Evolutionary conservation across 805 yeast genomes (phyloP), one percentile per base, ranked within the genome.

Genomic region (Yamadazyma laniorum): DNA sequence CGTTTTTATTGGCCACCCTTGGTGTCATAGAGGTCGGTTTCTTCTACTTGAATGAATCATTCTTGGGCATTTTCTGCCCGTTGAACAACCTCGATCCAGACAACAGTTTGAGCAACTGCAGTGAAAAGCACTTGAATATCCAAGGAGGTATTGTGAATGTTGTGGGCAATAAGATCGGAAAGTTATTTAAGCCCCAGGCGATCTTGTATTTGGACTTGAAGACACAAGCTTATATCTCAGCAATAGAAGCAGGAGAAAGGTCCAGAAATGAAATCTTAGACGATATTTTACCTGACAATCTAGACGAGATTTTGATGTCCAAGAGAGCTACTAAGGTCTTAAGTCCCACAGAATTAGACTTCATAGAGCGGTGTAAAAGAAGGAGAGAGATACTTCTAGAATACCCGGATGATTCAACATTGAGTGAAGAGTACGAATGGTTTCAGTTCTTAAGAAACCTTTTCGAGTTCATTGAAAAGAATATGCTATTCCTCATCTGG

Each of bases 151-250:
- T 61, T 18, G 62, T 52, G 32, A 55, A 56, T 18, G 47, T 56
- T n/a, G 59, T 62, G 21, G 71, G 71, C 6, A 72, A 63, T 18
- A 59, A 53, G 28, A 67, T 65, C 11, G 74, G 88, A 4, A 77
- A 81, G 49, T 65, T 93, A 29, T 65, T 88, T 42, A 89, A 89
- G 56, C 77, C 85, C 7, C 96, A 87, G 50, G 89, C 93, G 0
- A 79, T 77, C 9, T 62, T 93, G 35, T 88, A 74, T 49, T 67
- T 93, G 27, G 97, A 93, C 49, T 72, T 93, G 56, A 93, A 93
- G 58, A 93, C 99, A 0, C 99, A 93, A 60, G 96, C 96, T 0
- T 93, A 80, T 55, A 89, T 93, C 15, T 82, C 96, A 1, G 96
- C 95, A 0, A 60, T 90, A 43, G 86, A 83, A 52, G 71, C 81